These are phyloP conservation scores for Staphylotrichum longicolle DNA, from an alignment of 495 filamentous ascomycete species.

Conservation along the genomic window DNA sequence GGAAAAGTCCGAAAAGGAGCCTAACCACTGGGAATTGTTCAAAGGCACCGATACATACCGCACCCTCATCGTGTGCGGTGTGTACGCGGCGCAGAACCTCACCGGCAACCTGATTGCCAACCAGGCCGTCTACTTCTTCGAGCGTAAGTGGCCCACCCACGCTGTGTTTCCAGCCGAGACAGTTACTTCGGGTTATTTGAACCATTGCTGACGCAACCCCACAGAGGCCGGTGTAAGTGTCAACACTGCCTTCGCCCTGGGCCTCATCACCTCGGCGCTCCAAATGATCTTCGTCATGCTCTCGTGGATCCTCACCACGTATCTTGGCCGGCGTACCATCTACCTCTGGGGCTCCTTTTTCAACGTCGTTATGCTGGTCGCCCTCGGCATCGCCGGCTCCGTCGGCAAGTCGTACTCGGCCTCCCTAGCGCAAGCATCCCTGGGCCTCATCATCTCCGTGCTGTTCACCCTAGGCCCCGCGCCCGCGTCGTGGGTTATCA, in stretches of 20 bases:
- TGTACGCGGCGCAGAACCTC: constrained; percentile 7
- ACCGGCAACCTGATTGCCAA: constrained; percentile 3
- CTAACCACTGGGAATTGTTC: neutral
- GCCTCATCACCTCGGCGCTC: constrained; percentile 1
- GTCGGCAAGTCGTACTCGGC: neutral
- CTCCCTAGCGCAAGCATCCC: neutral
- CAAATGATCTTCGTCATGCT: constrained; percentile 7
- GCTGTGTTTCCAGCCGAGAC: neutral
- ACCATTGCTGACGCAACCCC: neutral
- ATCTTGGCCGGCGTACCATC: neutral
- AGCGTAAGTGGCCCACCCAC: neutral
- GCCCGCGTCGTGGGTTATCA: neutral
- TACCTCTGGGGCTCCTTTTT: neutral
- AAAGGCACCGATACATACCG: neutral
- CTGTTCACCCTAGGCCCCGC: neutral
- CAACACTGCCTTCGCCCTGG: neutral
- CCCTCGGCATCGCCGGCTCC: constrained; percentile 3
- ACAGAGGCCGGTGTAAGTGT: neutral
- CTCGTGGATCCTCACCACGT: constrained; percentile 4
- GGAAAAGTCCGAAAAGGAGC: neutral
- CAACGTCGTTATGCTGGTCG: neutral
- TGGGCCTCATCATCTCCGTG: constrained; percentile 5
- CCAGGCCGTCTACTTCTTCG: constrained; percentile 4
- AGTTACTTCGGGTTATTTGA: neutral
- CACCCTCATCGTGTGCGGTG: constrained; percentile 5